A percentile compares a stretch with the other conserved stretches of the same genome.
phyloP scores from a whole-genome alignment of 345 rosid genomes.

The Clausena lansium region DNA sequence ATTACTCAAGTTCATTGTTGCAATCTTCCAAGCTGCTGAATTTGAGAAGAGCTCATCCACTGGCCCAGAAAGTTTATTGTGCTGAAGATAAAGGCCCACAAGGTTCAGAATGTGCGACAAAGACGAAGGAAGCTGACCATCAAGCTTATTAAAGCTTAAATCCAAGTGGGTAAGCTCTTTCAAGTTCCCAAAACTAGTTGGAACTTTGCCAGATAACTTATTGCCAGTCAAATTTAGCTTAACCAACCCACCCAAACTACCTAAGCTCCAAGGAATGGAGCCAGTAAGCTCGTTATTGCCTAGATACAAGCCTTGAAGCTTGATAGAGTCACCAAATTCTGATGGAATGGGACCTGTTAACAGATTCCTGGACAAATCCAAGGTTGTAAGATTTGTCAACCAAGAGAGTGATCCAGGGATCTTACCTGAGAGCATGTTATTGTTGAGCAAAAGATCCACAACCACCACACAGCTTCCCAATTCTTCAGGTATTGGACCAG shows the following conservation, averaged over 20 bases:
- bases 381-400: constrained; percentile 58
- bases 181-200: constrained; percentile 66
- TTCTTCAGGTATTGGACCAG: constrained; percentile 70
- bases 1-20: constrained; percentile 45
- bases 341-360: constrained; percentile 57
- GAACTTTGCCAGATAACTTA: constrained; percentile 53
- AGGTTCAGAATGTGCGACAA: constrained; percentile 61
- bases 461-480: constrained; percentile 46
- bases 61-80: constrained; percentile 58
- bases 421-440: constrained; percentile 68
- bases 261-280: constrained; percentile 9
- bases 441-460: constrained; percentile 59
- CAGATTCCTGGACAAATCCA: constrained; percentile 43
- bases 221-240: constrained; percentile 76
- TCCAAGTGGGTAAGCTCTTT: constrained; percentile 78
- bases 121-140: constrained; percentile 60
- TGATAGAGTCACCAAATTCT: constrained; percentile 51
- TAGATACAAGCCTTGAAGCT: constrained; percentile 81
- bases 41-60: constrained; percentile 40
- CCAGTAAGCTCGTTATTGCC: constrained; percentile 28
- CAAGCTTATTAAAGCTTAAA: constrained; percentile 63
- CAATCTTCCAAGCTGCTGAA: constrained; percentile 64
- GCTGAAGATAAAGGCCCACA: constrained; percentile 76
- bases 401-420: constrained; percentile 72
- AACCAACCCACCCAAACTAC: constrained; percentile 59